A percentile compares a stretch with the other conserved stretches of the same genome.
Evolutionary conservation across 768 basidiomycete species (phyloP).

Genomic region (Crucibulum laeve): DNA sequence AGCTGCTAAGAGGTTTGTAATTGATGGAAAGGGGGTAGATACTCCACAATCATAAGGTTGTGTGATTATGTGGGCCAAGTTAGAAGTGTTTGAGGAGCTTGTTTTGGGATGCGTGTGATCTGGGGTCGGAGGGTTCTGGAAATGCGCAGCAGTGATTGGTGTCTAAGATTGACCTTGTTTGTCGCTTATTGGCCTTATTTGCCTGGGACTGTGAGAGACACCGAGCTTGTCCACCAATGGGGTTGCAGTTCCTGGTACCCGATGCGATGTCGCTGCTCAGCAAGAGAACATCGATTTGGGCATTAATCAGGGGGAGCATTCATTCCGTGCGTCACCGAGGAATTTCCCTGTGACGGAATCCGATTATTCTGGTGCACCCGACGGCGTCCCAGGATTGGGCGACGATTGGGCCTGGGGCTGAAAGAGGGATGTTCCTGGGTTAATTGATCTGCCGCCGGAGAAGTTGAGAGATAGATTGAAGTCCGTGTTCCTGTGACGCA

Average conservation of each 20-base stretch:
- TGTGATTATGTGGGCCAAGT: conserved; percentile 13
- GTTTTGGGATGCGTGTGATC: conserved; percentile 3
- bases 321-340: too few species aligned
- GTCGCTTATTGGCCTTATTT: not conserved
- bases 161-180: not conserved
- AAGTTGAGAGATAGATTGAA: conserved; percentile 7
- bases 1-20: conserved; percentile 6
- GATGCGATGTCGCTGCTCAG: too few species aligned
- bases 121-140: not conserved
- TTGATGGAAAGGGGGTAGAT: conserved; percentile 14
- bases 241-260: too few species aligned
- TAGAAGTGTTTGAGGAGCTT: not conserved
- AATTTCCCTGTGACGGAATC: too few species aligned
- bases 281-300: too few species aligned
- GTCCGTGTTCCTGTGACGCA: conserved; percentile 34
- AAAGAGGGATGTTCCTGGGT: conserved; percentile 14
- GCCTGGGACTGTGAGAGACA: not conserved
- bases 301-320: too few species aligned
- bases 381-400: not conserved
- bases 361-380: too few species aligned
- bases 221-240: too few species aligned
- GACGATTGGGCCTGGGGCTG: too few species aligned
- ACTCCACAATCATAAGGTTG: conserved; percentile 34
- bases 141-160: not conserved
- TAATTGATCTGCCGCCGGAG: conserved; percentile 28